phyloP scores from a whole-genome alignment of 495 filamentous ascomycete species.

The Podospora pseudocomata region DNA sequence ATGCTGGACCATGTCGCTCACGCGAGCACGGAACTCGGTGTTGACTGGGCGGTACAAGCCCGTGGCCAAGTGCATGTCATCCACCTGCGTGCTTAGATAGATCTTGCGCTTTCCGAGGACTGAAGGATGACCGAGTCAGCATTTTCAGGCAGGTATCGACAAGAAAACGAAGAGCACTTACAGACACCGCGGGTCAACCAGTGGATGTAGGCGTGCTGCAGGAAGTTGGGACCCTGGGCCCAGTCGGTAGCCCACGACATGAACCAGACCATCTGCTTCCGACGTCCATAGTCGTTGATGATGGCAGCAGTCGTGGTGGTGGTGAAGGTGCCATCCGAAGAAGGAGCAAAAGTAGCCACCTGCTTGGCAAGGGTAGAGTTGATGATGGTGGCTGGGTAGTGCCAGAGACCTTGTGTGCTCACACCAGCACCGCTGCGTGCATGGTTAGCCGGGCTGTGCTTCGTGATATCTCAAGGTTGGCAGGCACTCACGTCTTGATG shows the following conservation, averaged over 20 bases:
- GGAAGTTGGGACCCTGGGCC: slow-evolving; percentile 52
- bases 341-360: slow-evolving; percentile 49
- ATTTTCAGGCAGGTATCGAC: too few species aligned
- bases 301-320: slow-evolving; percentile 50
- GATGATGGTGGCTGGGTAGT: slow-evolving; percentile 55
- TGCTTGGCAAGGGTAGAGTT: slow-evolving; percentile 51
- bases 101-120: slow-evolving; percentile 53
- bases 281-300: slow-evolving; percentile 56
- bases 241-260: slow-evolving; percentile 53
- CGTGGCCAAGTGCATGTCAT: slow-evolving; percentile 60
- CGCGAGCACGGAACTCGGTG: slow-evolving; percentile 47
- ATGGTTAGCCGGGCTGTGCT: neutral
- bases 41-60: slow-evolving; percentile 47
- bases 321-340: slow-evolving; percentile 26
- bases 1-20: slow-evolving; percentile 49
- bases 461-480: neutral
- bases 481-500: slow-evolving; percentile 34
- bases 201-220: slow-evolving; percentile 63
- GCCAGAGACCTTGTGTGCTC: slow-evolving; percentile 47
- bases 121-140: neutral
- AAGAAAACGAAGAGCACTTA: neutral
- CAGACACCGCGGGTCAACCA: slow-evolving; percentile 57
- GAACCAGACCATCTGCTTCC: slow-evolving; percentile 63
- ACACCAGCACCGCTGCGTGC: slow-evolving; percentile 18
- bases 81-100: slow-evolving; percentile 59